These are phyloP conservation scores for Zizania latifolia DNA, from an alignment of 176 grass and related monocot species.

Conservation along the genomic window DNA sequence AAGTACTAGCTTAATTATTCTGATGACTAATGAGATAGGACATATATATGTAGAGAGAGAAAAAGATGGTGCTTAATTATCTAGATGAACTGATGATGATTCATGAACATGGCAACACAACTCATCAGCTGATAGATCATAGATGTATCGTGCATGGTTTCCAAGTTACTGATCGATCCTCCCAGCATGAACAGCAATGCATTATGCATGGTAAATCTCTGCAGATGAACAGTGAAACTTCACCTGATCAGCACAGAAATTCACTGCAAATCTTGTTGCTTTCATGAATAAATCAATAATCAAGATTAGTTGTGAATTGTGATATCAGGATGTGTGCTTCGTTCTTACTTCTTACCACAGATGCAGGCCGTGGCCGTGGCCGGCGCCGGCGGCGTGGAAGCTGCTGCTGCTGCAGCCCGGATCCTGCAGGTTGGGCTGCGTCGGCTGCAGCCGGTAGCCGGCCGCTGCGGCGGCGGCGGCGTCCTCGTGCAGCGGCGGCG, in stretches of 20 bases:
- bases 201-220: neutral
- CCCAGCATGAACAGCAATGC: neutral
- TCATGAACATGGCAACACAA: neutral
- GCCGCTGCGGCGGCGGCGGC: slow-evolving; percentile 2
- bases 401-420: slow-evolving; percentile 33
- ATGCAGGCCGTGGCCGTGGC: slow-evolving; percentile 62
- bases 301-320: too few species aligned
- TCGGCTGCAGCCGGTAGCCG: slow-evolving; percentile 69
- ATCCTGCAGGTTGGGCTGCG: slow-evolving; percentile 84
- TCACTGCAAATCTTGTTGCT: neutral
- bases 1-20: neutral
- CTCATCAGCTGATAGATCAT: neutral
- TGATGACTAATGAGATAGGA: too few species aligned
- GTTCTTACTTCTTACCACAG: slow-evolving; percentile 49
- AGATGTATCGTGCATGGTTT: neutral
- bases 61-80: neutral
- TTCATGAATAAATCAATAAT: neutral
- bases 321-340: neutral
- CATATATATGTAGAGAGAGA: too few species aligned
- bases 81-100: neutral
- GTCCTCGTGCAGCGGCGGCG: slow-evolving; percentile 35
- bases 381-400: slow-evolving; percentile 28
- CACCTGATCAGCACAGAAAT: neutral
- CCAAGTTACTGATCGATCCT: neutral
- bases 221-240: neutral